Evolutionary conservation across 2,329 filamentous ascomycete species (phyloP).

Genomic region (Botrytis elliptica): DNA sequence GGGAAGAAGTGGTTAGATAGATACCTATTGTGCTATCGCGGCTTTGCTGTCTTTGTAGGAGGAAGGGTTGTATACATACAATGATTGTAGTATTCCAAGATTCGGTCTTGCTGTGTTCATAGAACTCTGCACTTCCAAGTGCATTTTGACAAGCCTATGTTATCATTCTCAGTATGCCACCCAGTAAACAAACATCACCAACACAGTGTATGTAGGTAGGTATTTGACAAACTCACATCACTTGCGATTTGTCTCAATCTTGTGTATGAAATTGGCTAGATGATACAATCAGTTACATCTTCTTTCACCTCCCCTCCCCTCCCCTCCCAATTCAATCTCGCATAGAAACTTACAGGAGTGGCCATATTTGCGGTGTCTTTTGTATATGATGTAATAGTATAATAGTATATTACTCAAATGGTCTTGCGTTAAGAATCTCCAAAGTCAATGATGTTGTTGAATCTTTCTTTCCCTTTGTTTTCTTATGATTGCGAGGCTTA

Average conservation of each 20-base stretch:
- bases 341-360: slow-evolving; percentile 21
- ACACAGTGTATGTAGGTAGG: background rate
- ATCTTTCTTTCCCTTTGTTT: slow-evolving; percentile 5
- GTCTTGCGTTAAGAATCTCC: background rate
- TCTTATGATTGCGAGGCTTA: background rate
- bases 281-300: slow-evolving; percentile 17
- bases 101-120: slow-evolving; percentile 82
- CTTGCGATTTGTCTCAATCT: slow-evolving; percentile 82
- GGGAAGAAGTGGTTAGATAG: background rate
- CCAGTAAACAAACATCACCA: background rate
- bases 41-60: background rate
- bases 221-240: slow-evolving; percentile 56
- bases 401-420: background rate
- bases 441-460: background rate
- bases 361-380: slow-evolving; percentile 29
- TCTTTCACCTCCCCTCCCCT: background rate
- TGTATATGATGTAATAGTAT: slow-evolving; percentile 9
- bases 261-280: slow-evolving; percentile 71
- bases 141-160: slow-evolving; percentile 77
- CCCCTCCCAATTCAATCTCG: background rate
- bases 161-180: slow-evolving; percentile 5
- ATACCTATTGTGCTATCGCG: slow-evolving; percentile 16
- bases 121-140: slow-evolving; percentile 71
- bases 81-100: slow-evolving; percentile 93
- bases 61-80: slow-evolving; percentile 53